Evolutionary conservation across 1,284 basidiomycete species (phyloP).

Genomic region (Pterulicium gracile): DNA sequence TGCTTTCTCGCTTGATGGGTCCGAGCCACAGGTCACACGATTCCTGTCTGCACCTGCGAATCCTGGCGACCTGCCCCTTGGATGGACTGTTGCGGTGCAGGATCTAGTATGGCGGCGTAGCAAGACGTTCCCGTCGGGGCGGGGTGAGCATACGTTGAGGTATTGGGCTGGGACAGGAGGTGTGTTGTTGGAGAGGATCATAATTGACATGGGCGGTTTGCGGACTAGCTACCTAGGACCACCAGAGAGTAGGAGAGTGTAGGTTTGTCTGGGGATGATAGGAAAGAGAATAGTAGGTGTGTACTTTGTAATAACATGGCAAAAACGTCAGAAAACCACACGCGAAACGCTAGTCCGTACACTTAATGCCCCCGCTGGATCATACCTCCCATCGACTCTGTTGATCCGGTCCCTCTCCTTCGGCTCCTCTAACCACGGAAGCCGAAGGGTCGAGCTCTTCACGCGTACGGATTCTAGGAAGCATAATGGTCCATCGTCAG

Average conservation of each 20-base stretch:
- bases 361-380: no score
- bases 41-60: conserved; percentile 1
- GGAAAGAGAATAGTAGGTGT: no score
- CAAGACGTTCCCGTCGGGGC: neutral
- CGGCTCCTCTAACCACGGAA: no score
- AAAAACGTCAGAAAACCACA: no score
- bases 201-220: neutral
- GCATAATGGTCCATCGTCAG: no score
- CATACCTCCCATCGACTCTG: no score
- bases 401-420: no score
- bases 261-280: conserved; percentile 1
- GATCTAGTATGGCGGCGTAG: conserved; percentile 4
- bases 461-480: no score
- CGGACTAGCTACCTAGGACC: conserved; percentile 6
- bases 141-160: conserved; percentile 6
- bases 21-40: neutral
- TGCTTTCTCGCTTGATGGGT: conserved; percentile 5
- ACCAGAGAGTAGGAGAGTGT: conserved; percentile 2
- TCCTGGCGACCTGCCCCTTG: conserved; percentile 4
- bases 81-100: conserved; percentile 3
- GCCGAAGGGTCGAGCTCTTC: no score
- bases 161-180: conserved; percentile 4
- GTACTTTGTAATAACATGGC: no score
- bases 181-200: conserved; percentile 6
- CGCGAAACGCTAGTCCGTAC: no score